These are phyloP conservation scores for Albifimbria verrucaria DNA, from an alignment of 2,329 filamentous ascomycete species.

Conservation along the genomic window DNA sequence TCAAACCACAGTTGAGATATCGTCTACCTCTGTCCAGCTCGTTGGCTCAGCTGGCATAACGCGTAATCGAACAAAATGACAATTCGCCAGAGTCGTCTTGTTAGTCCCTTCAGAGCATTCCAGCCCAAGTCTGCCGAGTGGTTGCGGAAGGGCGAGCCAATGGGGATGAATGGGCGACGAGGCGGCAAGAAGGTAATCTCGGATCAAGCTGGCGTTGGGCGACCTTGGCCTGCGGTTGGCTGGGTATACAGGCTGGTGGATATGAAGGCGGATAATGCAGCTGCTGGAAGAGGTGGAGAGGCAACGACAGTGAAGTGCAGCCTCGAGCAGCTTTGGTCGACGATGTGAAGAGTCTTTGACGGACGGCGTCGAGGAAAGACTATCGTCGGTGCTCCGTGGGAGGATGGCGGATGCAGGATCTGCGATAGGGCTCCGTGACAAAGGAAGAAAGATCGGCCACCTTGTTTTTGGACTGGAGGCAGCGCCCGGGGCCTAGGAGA, in stretches of 20 bases:
- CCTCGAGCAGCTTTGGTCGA: not conserved
- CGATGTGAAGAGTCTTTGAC: too few relatives aligned
- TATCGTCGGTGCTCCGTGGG: too few relatives aligned
- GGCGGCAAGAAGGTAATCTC: not conserved
- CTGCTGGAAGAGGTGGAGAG: not conserved
- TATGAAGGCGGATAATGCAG: not conserved
- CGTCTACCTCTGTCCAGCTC: not conserved
- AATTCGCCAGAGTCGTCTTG: too few relatives aligned
- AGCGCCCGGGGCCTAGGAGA: too few relatives aligned
- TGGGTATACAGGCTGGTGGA: not conserved
- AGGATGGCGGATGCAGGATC: not conserved
- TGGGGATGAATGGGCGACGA: not conserved
- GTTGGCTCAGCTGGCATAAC: not conserved
- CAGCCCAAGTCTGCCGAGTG: not conserved
- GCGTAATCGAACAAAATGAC: not conserved
- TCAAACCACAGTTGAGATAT: not conserved
- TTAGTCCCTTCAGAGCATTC: not conserved
- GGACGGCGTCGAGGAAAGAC: too few relatives aligned
- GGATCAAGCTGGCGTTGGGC: not conserved
- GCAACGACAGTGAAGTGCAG: not conserved
- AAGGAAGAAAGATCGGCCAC: not conserved
- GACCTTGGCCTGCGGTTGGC: not conserved
- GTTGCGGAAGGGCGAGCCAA: not conserved
- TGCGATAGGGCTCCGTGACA: not conserved
- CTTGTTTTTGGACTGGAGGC: not conserved